A percentile compares a stretch with the other conserved stretches of the same genome.
phyloP scores from a whole-genome alignment of 352 stramenopile species.

The Phytopythium kandeliae region DNA sequence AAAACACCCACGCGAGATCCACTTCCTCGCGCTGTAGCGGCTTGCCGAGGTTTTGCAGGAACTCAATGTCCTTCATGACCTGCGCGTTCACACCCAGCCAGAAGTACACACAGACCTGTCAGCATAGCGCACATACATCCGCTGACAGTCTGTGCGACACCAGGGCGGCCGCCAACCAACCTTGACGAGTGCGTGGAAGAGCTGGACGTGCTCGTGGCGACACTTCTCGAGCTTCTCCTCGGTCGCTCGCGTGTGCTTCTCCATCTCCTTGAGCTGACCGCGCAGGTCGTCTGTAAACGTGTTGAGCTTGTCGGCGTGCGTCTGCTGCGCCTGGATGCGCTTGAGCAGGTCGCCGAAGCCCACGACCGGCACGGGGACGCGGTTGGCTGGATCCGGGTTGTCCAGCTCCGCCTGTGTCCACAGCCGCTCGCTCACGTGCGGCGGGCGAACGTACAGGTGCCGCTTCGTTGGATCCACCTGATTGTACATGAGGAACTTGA shows the following conservation, averaged over 20 bases:
- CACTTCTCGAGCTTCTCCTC: conserved; percentile 86
- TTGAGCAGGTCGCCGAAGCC: conserved; percentile 80
- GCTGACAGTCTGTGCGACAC: no score
- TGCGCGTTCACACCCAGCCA: conserved; percentile 10
- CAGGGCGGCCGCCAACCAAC: conserved; percentile 10
- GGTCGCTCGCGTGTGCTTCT: conserved; percentile 68
- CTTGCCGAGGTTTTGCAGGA: conserved; percentile 83
- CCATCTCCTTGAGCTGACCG: conserved; percentile 73
- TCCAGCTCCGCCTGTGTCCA: conserved; percentile 85
- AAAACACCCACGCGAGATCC: conserved; percentile 57
- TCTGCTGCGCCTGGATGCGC: conserved; percentile 77
- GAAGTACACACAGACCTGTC: no score
- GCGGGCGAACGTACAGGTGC: conserved; percentile 72
- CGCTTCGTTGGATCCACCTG: conserved; percentile 77
- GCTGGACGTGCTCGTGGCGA: conserved; percentile 76
- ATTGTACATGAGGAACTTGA: conserved; percentile 90
- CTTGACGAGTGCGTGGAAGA: conserved; percentile 81
- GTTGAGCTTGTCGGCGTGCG: conserved; percentile 77
- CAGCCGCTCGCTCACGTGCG: conserved; percentile 77
- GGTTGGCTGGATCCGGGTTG: conserved; percentile 82
- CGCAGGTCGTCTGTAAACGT: conserved; percentile 74
- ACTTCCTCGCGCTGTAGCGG: conserved; percentile 76
- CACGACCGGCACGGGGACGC: conserved; percentile 64
- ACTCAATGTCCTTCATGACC: conserved; percentile 86
- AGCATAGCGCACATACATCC: no score